These are phyloP conservation scores for Salinomyces thailandicus DNA, from an alignment of 2,329 filamentous ascomycete species.

Conservation along the genomic window DNA sequence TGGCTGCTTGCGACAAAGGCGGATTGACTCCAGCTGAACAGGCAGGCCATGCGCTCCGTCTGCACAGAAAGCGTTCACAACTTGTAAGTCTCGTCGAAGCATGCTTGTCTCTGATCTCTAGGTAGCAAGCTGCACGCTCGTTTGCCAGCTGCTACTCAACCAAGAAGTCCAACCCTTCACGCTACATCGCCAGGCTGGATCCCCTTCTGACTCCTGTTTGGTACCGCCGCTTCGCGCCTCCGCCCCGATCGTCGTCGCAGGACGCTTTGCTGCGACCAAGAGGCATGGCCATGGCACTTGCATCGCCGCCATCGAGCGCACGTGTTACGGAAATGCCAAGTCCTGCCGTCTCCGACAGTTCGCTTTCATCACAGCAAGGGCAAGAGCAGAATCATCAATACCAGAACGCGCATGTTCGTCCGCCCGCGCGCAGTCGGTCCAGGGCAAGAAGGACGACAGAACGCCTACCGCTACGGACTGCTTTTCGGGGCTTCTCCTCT, in stretches of 20 bases:
- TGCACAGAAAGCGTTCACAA: not conserved
- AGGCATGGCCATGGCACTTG: slow-evolving; percentile 15
- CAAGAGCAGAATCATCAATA: slow-evolving; percentile 5
- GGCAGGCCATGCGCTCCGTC: not conserved
- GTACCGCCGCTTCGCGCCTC: slow-evolving; percentile 19
- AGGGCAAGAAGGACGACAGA: slow-evolving; percentile 14
- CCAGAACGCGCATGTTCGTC: slow-evolving; percentile 4
- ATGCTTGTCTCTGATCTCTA: not conserved
- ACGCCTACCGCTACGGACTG: slow-evolving; percentile 27
- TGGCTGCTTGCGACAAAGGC: slow-evolving; percentile 15
- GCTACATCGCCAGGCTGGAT: slow-evolving; percentile 17
- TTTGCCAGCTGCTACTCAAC: not conserved
- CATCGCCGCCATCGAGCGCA: slow-evolving; percentile 13
- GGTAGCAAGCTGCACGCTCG: not conserved
- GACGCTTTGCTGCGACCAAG: slow-evolving; percentile 7
- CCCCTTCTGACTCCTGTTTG: slow-evolving; percentile 21
- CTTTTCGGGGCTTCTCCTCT: slow-evolving; percentile 30
- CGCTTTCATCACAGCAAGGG: slow-evolving; percentile 15
- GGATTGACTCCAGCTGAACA: not conserved
- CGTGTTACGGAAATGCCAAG: slow-evolving; percentile 21
- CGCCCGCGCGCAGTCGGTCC: slow-evolving; percentile 4
- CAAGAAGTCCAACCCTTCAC: not conserved
- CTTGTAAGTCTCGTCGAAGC: not conserved
- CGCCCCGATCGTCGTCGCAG: slow-evolving; percentile 6
- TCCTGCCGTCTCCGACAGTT: slow-evolving; percentile 17